A percentile compares a stretch with the other conserved stretches of the same genome.
These are phyloP conservation scores for Triticum turgidum DNA, from an alignment of 176 grass and related monocot species.

Conservation along the genomic window DNA sequence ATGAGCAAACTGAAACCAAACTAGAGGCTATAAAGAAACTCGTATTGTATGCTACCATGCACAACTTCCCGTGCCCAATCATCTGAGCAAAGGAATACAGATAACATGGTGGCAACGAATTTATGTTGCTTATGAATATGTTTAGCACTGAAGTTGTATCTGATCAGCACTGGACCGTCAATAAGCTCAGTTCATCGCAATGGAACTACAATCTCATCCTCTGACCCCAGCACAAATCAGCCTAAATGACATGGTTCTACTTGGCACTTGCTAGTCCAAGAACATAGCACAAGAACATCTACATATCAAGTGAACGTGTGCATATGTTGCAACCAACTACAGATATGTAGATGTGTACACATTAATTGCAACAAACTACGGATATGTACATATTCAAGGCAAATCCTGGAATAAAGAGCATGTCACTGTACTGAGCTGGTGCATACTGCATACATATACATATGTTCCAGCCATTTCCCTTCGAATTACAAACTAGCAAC, in stretches of 20 bases:
- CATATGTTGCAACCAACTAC: background rate
- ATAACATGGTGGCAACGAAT: slow-evolving; percentile 31
- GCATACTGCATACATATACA: background rate
- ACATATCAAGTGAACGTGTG: too few species aligned
- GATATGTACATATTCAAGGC: background rate
- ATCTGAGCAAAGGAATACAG: background rate
- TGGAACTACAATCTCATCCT: background rate
- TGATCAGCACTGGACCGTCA: slow-evolving; percentile 57
- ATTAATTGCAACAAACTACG: background rate
- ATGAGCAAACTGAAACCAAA: background rate
- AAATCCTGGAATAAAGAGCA: background rate
- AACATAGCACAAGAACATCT: background rate
- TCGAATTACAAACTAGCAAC: background rate
- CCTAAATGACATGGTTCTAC: background rate
- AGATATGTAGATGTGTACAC: background rate
- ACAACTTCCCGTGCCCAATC: slow-evolving; percentile 20
- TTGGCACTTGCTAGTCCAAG: background rate
- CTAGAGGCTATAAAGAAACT: background rate
- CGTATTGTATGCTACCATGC: slow-evolving; percentile 35
- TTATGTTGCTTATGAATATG: slow-evolving; percentile 48
- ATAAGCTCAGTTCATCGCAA: slow-evolving; percentile 22
- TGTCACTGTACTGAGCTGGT: background rate
- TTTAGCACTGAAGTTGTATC: slow-evolving; percentile 49
- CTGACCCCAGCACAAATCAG: background rate
- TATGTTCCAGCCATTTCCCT: background rate